Base-by-base conservation (phyloP, 495 filamentous ascomycete species). In the Friedmanniomyces simplex region DNA sequence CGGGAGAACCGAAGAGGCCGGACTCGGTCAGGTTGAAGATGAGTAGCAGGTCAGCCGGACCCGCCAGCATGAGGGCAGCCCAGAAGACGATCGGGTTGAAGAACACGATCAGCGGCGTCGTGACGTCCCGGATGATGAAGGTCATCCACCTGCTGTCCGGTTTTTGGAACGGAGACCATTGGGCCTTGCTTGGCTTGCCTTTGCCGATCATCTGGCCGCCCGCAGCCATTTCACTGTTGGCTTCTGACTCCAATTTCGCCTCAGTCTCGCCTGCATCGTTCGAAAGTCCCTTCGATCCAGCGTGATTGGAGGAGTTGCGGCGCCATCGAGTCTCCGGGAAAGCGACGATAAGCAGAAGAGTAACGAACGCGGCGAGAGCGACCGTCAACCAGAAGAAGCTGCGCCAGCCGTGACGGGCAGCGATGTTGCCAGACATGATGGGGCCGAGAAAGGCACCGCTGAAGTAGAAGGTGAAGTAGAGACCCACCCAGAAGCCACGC, bases 21-120 rank as follows among this genome's bases (percentile, higher is more conserved):
- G 76, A 76, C 63, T 83, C 74, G 32, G 80, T 84, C 21, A 85
- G 71, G 59, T 84, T 83, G 62, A 82, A 73, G 25, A 80, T 76
- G 53, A 84, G 71, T 52, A 83, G 75, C n/a, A 73, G 73, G 61
- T 79, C 75, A 12, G 79, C 80, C n/a, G 77, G 74, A 69, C 78
- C 82, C 11, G 78, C 77, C 34, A 82, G 77, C 39, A 79, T 69
- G 59, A 82, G 75, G 8, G 77, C 74, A 12, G 76, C 74, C 39
- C 77, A 77, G 61, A 84, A 77, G 47, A 83, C 76, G 53, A 84
- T 78, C 0, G 82, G 82, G 65, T 82, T 83, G 30, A 75, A 69
- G 54, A 81, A 73, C 50, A 82, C 69, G 39, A 76, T 73, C 66
- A 78, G 68, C 0, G 81, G 81, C 16, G 76, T 73, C 52, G 72